Evolutionary conservation across 2,329 filamentous ascomycete genomes (phyloP).

Genomic region (Trichoderma sp.): DNA sequence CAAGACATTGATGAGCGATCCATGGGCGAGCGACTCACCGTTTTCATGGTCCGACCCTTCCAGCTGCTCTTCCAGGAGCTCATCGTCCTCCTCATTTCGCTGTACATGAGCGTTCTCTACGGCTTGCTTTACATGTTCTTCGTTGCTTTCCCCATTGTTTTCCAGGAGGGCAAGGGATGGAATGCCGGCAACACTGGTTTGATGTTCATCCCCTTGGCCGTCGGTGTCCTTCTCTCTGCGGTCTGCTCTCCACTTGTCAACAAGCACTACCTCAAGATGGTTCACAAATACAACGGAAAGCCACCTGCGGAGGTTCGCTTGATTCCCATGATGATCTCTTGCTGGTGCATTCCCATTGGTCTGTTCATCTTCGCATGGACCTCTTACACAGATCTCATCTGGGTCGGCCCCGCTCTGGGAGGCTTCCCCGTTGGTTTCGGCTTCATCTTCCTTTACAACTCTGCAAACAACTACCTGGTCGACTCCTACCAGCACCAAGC

Average conservation of each 20-base stretch:
- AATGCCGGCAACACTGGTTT: constrained; percentile 72
- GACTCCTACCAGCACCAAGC: constrained; percentile 70
- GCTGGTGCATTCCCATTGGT: constrained; percentile 67
- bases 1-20: constrained; percentile 75
- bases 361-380: constrained; percentile 62
- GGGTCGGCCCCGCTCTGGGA: constrained; percentile 71
- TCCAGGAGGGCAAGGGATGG: constrained; percentile 78
- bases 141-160: constrained; percentile 70
- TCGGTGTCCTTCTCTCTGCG: constrained; percentile 72
- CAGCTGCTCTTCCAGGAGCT: constrained; percentile 82
- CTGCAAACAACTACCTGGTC: constrained; percentile 72
- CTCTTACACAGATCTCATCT: constrained; percentile 65
- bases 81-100: constrained; percentile 79
- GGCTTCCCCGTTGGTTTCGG: constrained; percentile 75
- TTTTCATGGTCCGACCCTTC: constrained; percentile 81
- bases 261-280: constrained; percentile 72
- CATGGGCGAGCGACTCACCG: constrained; percentile 64
- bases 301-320: constrained; percentile 77
- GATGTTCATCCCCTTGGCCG: constrained; percentile 82
- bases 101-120: constrained; percentile 86
- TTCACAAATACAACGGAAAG: constrained; percentile 63
- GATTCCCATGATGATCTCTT: constrained; percentile 78
- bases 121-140: constrained; percentile 78
- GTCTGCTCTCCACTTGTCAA: constrained; percentile 72
- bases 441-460: constrained; percentile 83